phyloP scores from a whole-genome alignment of 2,329 filamentous ascomycete genomes.

The Trichoderma aggressivum region DNA sequence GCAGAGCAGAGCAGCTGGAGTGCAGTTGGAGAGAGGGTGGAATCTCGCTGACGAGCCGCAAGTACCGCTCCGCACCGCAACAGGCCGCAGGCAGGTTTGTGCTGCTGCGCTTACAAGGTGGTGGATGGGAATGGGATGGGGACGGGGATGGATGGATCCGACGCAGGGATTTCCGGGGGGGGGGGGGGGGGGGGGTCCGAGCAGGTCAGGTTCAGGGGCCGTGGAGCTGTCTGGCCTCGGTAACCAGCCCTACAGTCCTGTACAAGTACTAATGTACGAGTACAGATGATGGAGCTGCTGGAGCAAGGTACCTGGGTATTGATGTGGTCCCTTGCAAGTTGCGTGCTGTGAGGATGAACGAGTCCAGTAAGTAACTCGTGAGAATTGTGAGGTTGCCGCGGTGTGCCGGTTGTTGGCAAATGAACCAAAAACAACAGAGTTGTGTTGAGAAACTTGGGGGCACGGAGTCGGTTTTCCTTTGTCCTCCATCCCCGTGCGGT shows the following conservation, averaged over 20 bases:
- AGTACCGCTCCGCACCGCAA: neutral
- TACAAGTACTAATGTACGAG: neutral
- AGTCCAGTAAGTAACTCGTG: neutral
- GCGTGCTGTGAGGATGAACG: neutral
- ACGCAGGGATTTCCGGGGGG: neutral
- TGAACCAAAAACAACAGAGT: too few relatives aligned
- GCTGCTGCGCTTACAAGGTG: neutral
- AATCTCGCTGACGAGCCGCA: conserved; percentile 3
- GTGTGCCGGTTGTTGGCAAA: too few relatives aligned
- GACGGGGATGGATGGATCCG: neutral
- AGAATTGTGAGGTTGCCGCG: too few relatives aligned
- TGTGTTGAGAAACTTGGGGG: neutral
- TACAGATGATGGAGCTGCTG: neutral
- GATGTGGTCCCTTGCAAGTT: neutral
- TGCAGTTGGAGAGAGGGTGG: neutral
- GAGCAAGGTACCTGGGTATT: too few relatives aligned
- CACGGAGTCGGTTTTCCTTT: neutral
- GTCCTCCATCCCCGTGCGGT: neutral
- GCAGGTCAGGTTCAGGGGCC: neutral
- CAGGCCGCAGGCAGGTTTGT: neutral
- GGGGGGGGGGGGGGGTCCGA: too few relatives aligned
- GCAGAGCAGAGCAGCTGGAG: neutral
- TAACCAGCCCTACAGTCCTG: neutral
- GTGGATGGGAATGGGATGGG: neutral
- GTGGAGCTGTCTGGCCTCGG: neutral